Base-by-base conservation (phyloP, 108 stramenopile species). In the Skeletonema grethae region DNA sequence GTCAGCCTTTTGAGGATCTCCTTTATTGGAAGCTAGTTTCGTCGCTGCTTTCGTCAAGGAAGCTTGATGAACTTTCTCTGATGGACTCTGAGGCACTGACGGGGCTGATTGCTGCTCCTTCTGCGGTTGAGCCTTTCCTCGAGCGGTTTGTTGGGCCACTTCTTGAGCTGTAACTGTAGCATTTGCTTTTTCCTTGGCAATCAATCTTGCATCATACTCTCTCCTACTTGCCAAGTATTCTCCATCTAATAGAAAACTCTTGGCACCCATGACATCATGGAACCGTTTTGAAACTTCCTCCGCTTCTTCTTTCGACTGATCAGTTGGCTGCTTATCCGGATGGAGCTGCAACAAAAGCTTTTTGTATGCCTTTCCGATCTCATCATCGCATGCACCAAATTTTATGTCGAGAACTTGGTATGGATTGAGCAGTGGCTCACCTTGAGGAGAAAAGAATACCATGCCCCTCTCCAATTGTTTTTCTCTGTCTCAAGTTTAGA, bases 321-420 rank as follows among this genome's bases (percentile, higher is more conserved):
- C 81, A 25, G 71, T 68, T 7, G 70, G 73, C 63, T 91, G 90
- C 69, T 91, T 91, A 66, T 91, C 91, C 2, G 91, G 91, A 67
- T 92, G 91, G 53, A 86, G 89, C 60, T 71, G 80, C 24, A 98
- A 70, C 36, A 90, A 88, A 11, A 94, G 76, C 63, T 88, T 91
- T n/a, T 88, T 84, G 66, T 84, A 94, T 9, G 90, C 89, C 76
- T 90, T 94, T 72, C 79, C 88, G 68, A 92, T 78, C 35, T 89
- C 84, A 46, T 82, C 87, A 31, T 86, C 84, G 6, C 67, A 73
- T 16, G 90, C 87, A 11, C 67, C 76, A 35, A 63, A 61, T 36
- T 77, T 59, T 55, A 92, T 64, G 20, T 86, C 76, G 4, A 92
- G 78, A 20, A 90, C 57, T 69, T 72, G 70, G 38, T 92, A 92